These are phyloP conservation scores for Mycena rebaudengoi DNA, from an alignment of 768 basidiomycete species.

Conservation along the genomic window DNA sequence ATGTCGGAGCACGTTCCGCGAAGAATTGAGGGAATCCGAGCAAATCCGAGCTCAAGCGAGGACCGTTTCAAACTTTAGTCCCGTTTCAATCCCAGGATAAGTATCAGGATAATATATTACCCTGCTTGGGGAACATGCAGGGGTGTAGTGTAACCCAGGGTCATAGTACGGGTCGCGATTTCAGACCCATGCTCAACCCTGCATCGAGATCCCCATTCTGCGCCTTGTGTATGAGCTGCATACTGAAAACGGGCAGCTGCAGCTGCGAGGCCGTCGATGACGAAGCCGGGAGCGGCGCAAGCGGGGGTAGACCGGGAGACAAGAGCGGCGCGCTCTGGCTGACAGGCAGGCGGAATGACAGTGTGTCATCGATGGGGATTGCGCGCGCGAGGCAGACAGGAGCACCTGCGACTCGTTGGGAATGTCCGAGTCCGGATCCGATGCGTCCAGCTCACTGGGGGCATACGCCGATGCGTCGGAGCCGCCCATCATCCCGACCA, in stretches of 20 bases:
- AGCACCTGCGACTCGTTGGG: slow-evolving; percentile 79
- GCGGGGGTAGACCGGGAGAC: slow-evolving; percentile 54
- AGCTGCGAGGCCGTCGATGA: slow-evolving; percentile 27
- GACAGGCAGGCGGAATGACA: slow-evolving; percentile 38
- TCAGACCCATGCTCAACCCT: too few relatives aligned
- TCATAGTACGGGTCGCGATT: too few relatives aligned
- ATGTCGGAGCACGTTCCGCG: too few relatives aligned
- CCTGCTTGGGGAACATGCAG: too few relatives aligned
- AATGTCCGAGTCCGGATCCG: slow-evolving; percentile 82
- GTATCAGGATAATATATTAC: too few relatives aligned
- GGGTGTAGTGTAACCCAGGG: too few relatives aligned
- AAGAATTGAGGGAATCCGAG: too few relatives aligned
- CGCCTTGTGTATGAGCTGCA: slow-evolving; percentile 54
- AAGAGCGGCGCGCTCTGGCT: slow-evolving; percentile 29
- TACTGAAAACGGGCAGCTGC: slow-evolving; percentile 50
- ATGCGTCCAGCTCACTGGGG: slow-evolving; percentile 56
- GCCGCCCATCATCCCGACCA: slow-evolving; percentile 74
- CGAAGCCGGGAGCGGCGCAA: slow-evolving; percentile 44
- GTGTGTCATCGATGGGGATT: slow-evolving; percentile 50
- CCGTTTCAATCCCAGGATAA: too few relatives aligned
- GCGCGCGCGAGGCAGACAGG: slow-evolving; percentile 51
- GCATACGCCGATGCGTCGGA: slow-evolving; percentile 56
- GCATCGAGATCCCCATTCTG: slow-evolving; percentile 52
- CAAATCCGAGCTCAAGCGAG: too few relatives aligned
- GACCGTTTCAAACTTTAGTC: too few relatives aligned